These are phyloP conservation scores for Isoetes taiwanensis DNA, from an alignment of 75 land plant species.

Conservation along the genomic window DNA sequence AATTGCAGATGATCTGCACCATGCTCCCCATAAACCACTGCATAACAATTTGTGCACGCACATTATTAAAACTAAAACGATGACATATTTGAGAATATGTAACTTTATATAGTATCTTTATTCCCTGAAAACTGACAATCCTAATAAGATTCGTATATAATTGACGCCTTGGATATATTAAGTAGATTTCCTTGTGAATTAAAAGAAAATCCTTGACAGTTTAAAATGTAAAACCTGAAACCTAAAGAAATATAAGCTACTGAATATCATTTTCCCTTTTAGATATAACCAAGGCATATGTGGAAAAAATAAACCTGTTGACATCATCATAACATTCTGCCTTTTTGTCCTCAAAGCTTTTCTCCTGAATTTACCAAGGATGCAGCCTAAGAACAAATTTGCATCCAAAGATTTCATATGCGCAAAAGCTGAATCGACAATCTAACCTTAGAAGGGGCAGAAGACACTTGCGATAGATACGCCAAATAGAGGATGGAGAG, in stretches of 20 bases:
- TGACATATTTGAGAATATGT: not conserved
- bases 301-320: slow-evolving; percentile 35
- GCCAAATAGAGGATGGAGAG: too few species aligned
- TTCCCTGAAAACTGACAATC: not conserved
- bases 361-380: too few species aligned
- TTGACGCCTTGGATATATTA: not conserved
- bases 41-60: too few species aligned
- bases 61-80: not conserved
- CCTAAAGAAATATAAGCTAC: not conserved
- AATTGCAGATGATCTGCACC: slow-evolving; percentile 48
- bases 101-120: not conserved
- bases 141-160: not conserved
- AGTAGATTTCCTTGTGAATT: not conserved
- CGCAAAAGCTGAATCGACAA: too few species aligned
- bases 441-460: too few species aligned
- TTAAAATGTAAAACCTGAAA: not conserved
- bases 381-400: too few species aligned
- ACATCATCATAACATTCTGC: slow-evolving; percentile 50
- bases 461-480: too few species aligned
- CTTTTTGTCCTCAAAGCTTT: slow-evolving; percentile 41
- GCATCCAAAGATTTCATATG: too few species aligned
- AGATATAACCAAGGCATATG: slow-evolving; percentile 8
- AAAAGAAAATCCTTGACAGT: too few species aligned
- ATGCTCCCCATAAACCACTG: slow-evolving; percentile 79
- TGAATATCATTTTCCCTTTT: not conserved